phyloP scores from a whole-genome alignment of 352 stramenopile genomes.

The Pilasporangium apinafurcum region DNA sequence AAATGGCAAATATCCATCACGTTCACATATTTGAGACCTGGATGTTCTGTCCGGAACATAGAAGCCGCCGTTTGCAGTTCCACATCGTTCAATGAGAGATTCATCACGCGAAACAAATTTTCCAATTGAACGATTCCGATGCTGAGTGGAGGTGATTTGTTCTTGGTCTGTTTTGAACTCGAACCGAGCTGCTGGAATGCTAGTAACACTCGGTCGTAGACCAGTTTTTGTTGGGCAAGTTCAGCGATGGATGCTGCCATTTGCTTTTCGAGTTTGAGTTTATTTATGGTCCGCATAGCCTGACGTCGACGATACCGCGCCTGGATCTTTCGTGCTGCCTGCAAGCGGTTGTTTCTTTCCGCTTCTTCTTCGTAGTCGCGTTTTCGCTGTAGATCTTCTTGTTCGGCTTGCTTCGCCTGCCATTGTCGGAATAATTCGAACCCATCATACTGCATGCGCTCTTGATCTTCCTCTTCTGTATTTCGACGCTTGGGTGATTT shows the following conservation, averaged over 20 bases:
- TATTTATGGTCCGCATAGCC: conserved; percentile 43
- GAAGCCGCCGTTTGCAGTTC: conserved; percentile 16
- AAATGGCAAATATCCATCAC: conserved; percentile 65
- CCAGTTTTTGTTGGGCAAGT: conserved; percentile 29
- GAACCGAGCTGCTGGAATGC: conserved; percentile 32
- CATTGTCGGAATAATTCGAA: conserved; percentile 65
- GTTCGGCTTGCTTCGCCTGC: conserved; percentile 49
- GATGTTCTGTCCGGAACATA: conserved; percentile 28
- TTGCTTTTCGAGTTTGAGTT: conserved; percentile 36
- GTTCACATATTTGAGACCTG: conserved; percentile 39
- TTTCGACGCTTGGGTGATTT: conserved; percentile 10
- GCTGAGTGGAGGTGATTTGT: conserved; percentile 15
- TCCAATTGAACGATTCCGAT: conserved; percentile 33
- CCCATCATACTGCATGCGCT: conserved; percentile 40
- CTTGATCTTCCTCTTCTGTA: conserved; percentile 21
- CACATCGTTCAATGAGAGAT: conserved; percentile 19
- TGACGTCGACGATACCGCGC: conserved; percentile 50
- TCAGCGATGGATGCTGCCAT: conserved; percentile 38
- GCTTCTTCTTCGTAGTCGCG: conserved; percentile 22
- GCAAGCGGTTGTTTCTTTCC: conserved; percentile 9
- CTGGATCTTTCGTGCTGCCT: conserved; percentile 57
- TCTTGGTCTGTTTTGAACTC: background rate
- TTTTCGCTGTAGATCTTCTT: conserved; percentile 31
- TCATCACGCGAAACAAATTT: conserved; percentile 28
- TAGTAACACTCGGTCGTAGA: conserved; percentile 33